Evolutionary conservation across 768 basidiomycete species (phyloP).

Genomic region (Sutorius australiensis): DNA sequence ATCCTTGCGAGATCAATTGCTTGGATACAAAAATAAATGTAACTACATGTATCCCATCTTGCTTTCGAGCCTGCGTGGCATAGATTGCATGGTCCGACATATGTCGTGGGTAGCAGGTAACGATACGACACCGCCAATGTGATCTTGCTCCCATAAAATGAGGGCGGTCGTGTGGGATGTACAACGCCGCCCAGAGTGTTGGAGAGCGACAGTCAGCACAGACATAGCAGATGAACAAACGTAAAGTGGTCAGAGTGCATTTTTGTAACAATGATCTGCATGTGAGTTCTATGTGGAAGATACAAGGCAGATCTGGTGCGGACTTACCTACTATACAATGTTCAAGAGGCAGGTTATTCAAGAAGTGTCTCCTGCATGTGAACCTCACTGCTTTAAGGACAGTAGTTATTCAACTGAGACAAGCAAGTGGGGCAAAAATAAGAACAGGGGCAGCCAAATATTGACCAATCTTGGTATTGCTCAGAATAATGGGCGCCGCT

Average conservation of each 20-base stretch:
- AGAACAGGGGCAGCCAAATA: slow-evolving; percentile 30
- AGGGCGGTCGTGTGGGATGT: slow-evolving; percentile 74
- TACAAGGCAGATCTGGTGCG: background rate
- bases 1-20: background rate
- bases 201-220: slow-evolving; percentile 55
- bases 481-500: slow-evolving; percentile 82
- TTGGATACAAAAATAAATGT: background rate
- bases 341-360: background rate
- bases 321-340: slow-evolving; percentile 18
- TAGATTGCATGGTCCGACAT: slow-evolving; percentile 31
- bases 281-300: background rate
- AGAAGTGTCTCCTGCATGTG: slow-evolving; percentile 47
- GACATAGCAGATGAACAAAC: background rate
- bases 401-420: slow-evolving; percentile 23
- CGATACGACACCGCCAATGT: slow-evolving; percentile 23
- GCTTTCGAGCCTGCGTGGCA: slow-evolving; percentile 35
- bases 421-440: slow-evolving; percentile 41
- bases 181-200: slow-evolving; percentile 92
- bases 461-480: slow-evolving; percentile 50
- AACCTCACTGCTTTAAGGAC: slow-evolving; percentile 40
- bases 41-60: slow-evolving; percentile 28
- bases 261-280: background rate
- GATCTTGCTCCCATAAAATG: slow-evolving; percentile 94
- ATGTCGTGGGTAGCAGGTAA: slow-evolving; percentile 31
- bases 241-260: slow-evolving; percentile 4